These are phyloP conservation scores for Spathaspora hagerdaliae DNA, from an alignment of 805 yeast genomes.

Conservation along the genomic window DNA sequence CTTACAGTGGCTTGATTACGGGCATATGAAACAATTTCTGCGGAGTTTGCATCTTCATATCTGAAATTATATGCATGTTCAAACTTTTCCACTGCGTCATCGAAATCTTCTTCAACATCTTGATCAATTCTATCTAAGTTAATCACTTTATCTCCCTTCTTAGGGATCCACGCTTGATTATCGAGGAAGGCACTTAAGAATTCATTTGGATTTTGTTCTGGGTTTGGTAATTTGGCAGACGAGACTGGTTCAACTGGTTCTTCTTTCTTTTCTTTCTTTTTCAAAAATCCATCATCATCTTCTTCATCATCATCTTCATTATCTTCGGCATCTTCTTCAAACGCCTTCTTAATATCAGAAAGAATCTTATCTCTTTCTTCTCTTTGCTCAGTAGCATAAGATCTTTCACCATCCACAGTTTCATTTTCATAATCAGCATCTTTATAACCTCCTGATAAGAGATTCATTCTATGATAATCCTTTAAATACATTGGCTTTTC, in stretches of 20 bases:
- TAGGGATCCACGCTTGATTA: constrained; percentile 88
- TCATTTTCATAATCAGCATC: constrained; percentile 41
- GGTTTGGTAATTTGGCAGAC: constrained; percentile 52
- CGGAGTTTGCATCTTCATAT: constrained; percentile 86
- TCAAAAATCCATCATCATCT: constrained; percentile 45
- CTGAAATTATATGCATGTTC: constrained; percentile 94
- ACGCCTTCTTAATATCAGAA: constrained; percentile 70
- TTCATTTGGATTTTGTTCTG: constrained; percentile 51
- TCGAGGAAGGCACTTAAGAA: constrained; percentile 72
- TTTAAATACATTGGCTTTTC: constrained; percentile 76
- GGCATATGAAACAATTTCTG: constrained; percentile 91
- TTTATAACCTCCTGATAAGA: constrained; percentile 62
- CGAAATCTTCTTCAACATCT: constrained; percentile 79
- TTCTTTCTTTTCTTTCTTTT: constrained; percentile 46
- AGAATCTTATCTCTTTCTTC: constrained; percentile 74
- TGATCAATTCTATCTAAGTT: constrained; percentile 47
- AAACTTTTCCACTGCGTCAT: constrained; percentile 84
- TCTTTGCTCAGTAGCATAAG: constrained; percentile 69
- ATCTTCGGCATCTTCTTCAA: constrained; percentile 40
- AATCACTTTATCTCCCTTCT: constrained; percentile 54
- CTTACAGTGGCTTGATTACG: constrained; percentile 91
- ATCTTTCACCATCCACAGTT: constrained; percentile 53
- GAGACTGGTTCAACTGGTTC: constrained; percentile 6
- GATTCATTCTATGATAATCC: constrained; percentile 85
- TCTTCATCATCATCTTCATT: constrained; percentile 43